Base-by-base conservation (phyloP, 2,329 filamentous ascomycete genomes). In the Achaetomium macrosporum region DNA sequence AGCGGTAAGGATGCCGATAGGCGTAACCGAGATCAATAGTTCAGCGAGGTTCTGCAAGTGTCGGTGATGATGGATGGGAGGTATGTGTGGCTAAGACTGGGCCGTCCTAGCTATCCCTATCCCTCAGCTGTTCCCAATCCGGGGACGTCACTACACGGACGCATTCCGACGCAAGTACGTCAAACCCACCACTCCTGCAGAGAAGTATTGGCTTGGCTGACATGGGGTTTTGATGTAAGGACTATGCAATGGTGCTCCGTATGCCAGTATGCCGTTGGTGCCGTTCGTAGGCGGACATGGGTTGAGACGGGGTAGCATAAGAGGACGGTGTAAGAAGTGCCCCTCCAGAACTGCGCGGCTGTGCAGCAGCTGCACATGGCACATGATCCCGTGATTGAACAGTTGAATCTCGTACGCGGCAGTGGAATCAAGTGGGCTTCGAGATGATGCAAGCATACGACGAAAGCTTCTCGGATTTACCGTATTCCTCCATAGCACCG, bases 191-290 rank as follows among this genome's bases (percentile, higher is more conserved):
- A 15, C 30, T 20, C 40, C n/a, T 54, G 49, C 42, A 56, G 42
- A 45, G 35, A 48, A 55, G 41, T 59, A 59, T 59, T 59, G 57
- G 57, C 55, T 57, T 59, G 55, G 57, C 57, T 41, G n/a, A 17
- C 16, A 35, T 45, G 20, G 8, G 35, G 25, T 7, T 5, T 42
- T 31, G 25, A 29, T 36, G 13, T 25, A 36, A 43, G 10, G 20
- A 5, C 30, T 16, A 10, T 16, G 42, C 20, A 17, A 19, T 17
- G 3, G 35, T n/a, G 7, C 5, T 37, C 36, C 56, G 41, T 45
- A 20, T 37, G 36, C 39, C 4, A 29, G 8, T 35, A 25, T 15
- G 36, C 16, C 42, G 42, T 39, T n/a, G n/a, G 35, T 12, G 12
- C 35, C n/a, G 35, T 4, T 13, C 20, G 31, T 19, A 11, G 31